A percentile compares a stretch with the other conserved stretches of the same genome.
phyloP scores from a whole-genome alignment of 257 asterid species.

The Thymus mandschuricus region DNA sequence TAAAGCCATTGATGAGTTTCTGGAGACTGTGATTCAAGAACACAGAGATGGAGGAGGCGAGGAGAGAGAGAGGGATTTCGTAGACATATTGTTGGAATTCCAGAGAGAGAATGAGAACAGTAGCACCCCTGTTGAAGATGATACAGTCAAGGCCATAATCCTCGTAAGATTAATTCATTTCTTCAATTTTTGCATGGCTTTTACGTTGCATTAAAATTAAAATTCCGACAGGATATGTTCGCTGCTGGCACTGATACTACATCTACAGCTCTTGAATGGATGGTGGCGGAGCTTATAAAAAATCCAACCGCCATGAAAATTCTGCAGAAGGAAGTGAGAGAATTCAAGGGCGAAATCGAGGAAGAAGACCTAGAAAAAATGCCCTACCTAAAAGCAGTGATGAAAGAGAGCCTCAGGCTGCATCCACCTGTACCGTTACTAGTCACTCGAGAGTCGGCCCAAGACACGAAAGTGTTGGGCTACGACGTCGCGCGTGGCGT shows the following conservation, averaged over 20 bases:
- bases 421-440: not conserved
- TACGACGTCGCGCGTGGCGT: not conserved
- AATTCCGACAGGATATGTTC: conserved; percentile 36
- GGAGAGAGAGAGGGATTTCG: conserved; percentile 30
- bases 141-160: conserved; percentile 42
- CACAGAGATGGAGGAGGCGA: not conserved
- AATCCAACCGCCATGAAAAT: conserved; percentile 35
- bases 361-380: not conserved
- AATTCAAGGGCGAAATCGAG: conserved; percentile 31
- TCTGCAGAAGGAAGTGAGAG: conserved; percentile 39
- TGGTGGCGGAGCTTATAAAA: conserved; percentile 44
- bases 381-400: conserved; percentile 41
- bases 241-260: conserved; percentile 57
- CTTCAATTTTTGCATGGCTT: too few species aligned
- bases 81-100: conserved; percentile 48
- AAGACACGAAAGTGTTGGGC: not conserved
- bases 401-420: conserved; percentile 9
- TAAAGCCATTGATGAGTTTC: not conserved
- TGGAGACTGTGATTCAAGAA: not conserved
- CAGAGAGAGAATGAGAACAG: conserved; percentile 19
- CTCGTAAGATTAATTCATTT: conserved; percentile 22
- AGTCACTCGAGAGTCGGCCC: not conserved
- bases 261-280: conserved; percentile 39
- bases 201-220: too few species aligned
- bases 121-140: conserved; percentile 26